phyloP scores from a whole-genome alignment of 75 land plant genomes.

The Sequoiadendron giganteum region DNA sequence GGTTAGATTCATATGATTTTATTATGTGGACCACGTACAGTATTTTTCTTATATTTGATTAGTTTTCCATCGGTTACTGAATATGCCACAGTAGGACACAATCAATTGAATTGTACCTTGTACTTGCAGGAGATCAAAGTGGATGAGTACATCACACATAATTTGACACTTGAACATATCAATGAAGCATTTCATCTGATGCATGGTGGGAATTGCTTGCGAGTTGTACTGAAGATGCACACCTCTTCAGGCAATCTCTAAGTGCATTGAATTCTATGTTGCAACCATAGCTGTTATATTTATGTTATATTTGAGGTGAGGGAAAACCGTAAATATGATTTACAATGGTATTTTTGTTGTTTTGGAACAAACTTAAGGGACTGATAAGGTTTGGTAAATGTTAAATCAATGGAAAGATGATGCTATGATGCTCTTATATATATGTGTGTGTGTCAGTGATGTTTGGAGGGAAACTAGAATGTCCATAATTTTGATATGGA shows the following conservation, averaged over 20 bases:
- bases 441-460: neutral
- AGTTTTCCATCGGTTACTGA: neutral
- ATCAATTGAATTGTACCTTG: neutral
- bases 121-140: slow-evolving; percentile 85
- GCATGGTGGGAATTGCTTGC: slow-evolving; percentile 86
- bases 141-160: slow-evolving; percentile 93
- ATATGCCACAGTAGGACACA: neutral
- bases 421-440: neutral
- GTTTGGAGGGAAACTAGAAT: neutral
- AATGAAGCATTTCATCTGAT: slow-evolving; percentile 87
- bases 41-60: neutral
- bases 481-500: neutral
- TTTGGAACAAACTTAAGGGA: neutral
- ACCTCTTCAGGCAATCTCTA: neutral
- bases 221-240: slow-evolving; percentile 75
- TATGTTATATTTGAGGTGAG: neutral
- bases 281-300: neutral
- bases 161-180: slow-evolving; percentile 61
- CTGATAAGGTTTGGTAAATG: neutral
- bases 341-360: neutral
- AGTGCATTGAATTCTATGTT: neutral
- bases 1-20: slow-evolving; percentile 32
- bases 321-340: neutral
- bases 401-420: neutral
- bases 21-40: neutral